phyloP scores from a whole-genome alignment of 164 flowering plant species.

The Echeveria elegans region DNA sequence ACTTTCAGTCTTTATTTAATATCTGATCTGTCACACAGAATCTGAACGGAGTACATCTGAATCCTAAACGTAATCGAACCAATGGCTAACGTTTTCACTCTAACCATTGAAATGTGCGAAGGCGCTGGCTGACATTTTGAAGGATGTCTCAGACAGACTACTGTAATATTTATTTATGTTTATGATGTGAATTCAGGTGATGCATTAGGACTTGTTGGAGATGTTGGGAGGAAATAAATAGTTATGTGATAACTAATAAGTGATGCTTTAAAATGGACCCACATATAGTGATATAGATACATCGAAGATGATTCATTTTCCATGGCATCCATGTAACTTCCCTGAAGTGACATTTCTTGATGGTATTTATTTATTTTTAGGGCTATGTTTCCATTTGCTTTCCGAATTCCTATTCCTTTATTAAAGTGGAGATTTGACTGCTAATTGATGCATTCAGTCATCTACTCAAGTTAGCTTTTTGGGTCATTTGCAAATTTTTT shows the following conservation, averaged over 20 bases:
- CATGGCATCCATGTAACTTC: background rate
- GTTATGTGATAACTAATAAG: background rate
- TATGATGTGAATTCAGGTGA: background rate
- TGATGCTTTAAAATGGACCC: background rate
- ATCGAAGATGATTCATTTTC: background rate
- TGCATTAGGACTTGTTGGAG: background rate
- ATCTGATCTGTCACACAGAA: too few species aligned
- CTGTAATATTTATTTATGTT: background rate
- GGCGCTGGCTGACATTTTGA: background rate
- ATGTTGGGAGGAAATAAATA: background rate
- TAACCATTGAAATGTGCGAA: background rate
- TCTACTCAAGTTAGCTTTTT: background rate
- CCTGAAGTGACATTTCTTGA: background rate
- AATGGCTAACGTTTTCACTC: too few species aligned
- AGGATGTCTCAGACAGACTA: background rate
- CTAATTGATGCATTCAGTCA: conserved; percentile 2
- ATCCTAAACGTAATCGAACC: too few species aligned
- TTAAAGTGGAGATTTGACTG: conserved; percentile 24
- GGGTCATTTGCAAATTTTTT: background rate
- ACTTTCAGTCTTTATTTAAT: too few species aligned
- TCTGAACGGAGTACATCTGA: too few species aligned
- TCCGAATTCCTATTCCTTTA: background rate
- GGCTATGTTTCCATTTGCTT: conserved; percentile 14
- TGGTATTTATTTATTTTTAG: background rate
- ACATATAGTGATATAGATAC: background rate